Conservation (phyloP, 2,329 filamentous ascomycete species). For the Pezicula radicicola region DNA sequence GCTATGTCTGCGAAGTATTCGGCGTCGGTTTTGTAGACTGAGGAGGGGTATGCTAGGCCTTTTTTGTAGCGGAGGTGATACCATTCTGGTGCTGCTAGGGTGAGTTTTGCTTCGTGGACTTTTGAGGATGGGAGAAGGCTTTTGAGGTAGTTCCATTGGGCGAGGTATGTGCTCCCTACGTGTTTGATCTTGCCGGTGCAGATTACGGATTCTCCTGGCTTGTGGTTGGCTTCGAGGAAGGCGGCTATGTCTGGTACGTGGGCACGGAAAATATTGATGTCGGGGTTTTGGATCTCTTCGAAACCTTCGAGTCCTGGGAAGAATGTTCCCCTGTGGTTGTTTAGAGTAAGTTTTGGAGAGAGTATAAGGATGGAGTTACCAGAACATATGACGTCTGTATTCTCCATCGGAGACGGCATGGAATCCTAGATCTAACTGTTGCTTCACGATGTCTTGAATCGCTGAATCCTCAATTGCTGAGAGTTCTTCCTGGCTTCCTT, state of each 20-base stretch:
- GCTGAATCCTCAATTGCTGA: conserved; percentile 50
- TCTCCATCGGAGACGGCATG: conserved; percentile 58
- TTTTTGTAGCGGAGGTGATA: conserved; percentile 63
- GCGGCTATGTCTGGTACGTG: conserved; percentile 37
- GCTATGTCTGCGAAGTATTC: conserved; percentile 54
- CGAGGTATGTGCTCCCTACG: conserved; percentile 42
- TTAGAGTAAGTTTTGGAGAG: conserved; percentile 43
- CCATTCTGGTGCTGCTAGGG: conserved; percentile 64
- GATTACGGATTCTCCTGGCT: conserved; percentile 41
- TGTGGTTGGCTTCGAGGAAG: conserved; percentile 38
- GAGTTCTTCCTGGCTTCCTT: conserved; percentile 39
- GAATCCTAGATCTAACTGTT: conserved; percentile 56
- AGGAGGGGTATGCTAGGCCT: conserved; percentile 46
- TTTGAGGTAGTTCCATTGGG: conserved; percentile 59
- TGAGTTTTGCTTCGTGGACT: conserved; percentile 66
- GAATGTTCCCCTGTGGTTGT: conserved; percentile 18
- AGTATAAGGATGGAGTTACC: background rate
- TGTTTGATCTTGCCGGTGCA: conserved; percentile 46
- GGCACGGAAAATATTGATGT: conserved; percentile 35
- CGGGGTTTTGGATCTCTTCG: conserved; percentile 18
- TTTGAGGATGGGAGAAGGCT: conserved; percentile 54
- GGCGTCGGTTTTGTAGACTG: conserved; percentile 46
- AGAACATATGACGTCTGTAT: conserved; percentile 28
- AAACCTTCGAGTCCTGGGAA: conserved; percentile 25
- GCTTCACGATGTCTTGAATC: conserved; percentile 55